Evolutionary conservation across 1,139 yeast genomes (phyloP), one percentile per base, ranked within the genome.

Genomic region (Lodderomyces metapsilosis): DNA sequence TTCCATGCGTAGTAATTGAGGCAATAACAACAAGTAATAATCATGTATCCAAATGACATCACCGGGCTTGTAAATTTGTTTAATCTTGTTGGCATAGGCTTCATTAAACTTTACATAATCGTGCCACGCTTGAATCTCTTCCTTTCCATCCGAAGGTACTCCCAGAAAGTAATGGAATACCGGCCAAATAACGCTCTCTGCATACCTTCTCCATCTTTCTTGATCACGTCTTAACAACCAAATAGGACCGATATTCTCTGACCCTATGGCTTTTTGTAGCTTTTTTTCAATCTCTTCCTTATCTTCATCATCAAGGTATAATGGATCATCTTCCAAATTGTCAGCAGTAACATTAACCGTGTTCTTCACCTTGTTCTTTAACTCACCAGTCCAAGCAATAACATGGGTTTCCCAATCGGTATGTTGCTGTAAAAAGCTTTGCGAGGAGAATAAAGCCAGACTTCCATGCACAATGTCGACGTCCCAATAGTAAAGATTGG

Each of bases 11-110:
- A 92, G 74, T 92, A 92, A 84, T 45, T 75, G 75, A 0, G 98
- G 98, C 1, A 89, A 89, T 33, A 92, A 69, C 64, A 92, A 72
- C 48, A 92, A 70, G 64, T 92, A 98, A 58, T 92, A 92, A 64
- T 92, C 98, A 59, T 92, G 96, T 45, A 92, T 74, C 98, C 98
- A 92, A 44, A 92, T 85, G 39, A 94, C 76, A 59, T 92, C 99
- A 36, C 98, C 98, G 2, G 92, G 89, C 50, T 79, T 68, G 60
- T 89, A 92, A 32, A 87, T 73, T 38, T 76, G 70, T 51, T 80
- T 74, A 50, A 92, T 83, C 52, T 80, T 84, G 48, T 87, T 80
- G 41, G 94, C 88, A 59, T 87, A 92, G 6, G 91, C 91, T 61
- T 89, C 96, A 61, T 94, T 92, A 65, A 89, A 84, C 56, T 77